Evolutionary conservation across 2,329 filamentous ascomycete genomes (phyloP), one percentile per base, ranked within the genome.

Genomic region (Exophiala sp.): DNA sequence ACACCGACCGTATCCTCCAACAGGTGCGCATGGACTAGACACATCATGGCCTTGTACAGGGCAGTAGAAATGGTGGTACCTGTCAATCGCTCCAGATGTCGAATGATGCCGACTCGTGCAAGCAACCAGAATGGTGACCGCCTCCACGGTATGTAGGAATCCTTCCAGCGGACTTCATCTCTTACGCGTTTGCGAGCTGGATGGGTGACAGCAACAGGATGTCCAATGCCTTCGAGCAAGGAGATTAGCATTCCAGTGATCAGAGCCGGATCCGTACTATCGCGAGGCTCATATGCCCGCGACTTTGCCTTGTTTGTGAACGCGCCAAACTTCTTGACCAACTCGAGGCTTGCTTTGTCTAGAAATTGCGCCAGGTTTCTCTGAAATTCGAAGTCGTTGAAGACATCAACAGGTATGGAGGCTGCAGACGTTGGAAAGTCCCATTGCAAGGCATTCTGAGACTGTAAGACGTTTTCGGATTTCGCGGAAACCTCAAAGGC

Each of bases 41-140:
- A 76, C n/a, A 85, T 73, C 7, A 86, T 58, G 11, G 78, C 71
- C 58, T 87, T 87, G 72, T 84, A 87, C 32, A 74, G 70, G 0
- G 76, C 57, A 2, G 72, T 70, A 1, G 81, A 81, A 0, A 63
- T 21, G 1, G 76, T 66, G 1, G 64, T 58, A 1, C 75, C 75
- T 1, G 78, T 59, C 0, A 63, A 18, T 1, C 71, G 57, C 21
- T 69, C 73, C 0, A 87, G 70, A 6, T 78, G 72, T 0, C 83
- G 75, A 45, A 83, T 76, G 1, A 81, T 61, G 0, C 75, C 72
- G 1, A 88, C 82, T 0, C 84, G 79, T 3, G 88, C 65, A 0
- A 83, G 69, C 0, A 89, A 75, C 79, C 84, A 89, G 47, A 80
- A 75, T 0, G 85, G 76, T 1, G 77, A 78, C 35, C 86, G 72